phyloP scores from a whole-genome alignment of 495 filamentous ascomycete species.

The Patellaria atrata region DNA sequence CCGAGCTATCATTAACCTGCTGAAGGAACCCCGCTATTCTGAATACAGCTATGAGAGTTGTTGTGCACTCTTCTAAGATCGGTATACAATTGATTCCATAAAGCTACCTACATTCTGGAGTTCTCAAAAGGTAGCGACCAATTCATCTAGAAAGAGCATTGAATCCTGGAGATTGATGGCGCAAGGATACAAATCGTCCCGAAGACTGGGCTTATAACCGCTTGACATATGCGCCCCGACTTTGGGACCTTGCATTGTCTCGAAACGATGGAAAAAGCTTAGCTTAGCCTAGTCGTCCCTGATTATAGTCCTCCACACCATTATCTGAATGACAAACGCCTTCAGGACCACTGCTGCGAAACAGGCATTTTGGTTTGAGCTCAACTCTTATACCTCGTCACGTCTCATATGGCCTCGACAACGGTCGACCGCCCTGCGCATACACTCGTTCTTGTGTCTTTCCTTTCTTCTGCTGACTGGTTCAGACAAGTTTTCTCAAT shows the following conservation, averaged over 20 bases:
- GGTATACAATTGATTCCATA: not conserved
- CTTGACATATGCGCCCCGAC: slow-evolving; percentile 1
- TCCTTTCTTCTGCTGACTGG: slow-evolving; percentile 20
- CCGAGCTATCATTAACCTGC: slow-evolving; percentile 1
- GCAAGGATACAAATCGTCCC: not conserved
- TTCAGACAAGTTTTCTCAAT: slow-evolving; percentile 17
- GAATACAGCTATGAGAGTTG: not conserved
- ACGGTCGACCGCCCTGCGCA: slow-evolving; percentile 15
- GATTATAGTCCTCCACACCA: slow-evolving; percentile 11
- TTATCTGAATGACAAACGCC: slow-evolving; percentile 19
- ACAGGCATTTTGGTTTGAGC: slow-evolving; percentile 10
- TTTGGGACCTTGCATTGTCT: slow-evolving; percentile 17
- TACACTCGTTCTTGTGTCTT: slow-evolving; percentile 21
- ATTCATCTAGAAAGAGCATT: not conserved
- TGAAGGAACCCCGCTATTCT: slow-evolving; percentile 1
- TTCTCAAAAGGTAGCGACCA: not conserved
- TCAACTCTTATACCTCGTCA: slow-evolving; percentile 22
- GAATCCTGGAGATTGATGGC: not conserved
- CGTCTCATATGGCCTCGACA: slow-evolving; percentile 18
- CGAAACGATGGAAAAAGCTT: slow-evolving; percentile 20
- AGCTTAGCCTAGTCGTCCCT: slow-evolving; percentile 12
- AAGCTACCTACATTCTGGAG: not conserved
- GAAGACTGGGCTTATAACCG: not conserved
- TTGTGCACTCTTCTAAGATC: not conserved
- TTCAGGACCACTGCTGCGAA: slow-evolving; percentile 22